Evolutionary conservation across 331 rosid species (phyloP), one percentile per base, ranked within the genome.

Genomic region (Acacia concinna): DNA sequence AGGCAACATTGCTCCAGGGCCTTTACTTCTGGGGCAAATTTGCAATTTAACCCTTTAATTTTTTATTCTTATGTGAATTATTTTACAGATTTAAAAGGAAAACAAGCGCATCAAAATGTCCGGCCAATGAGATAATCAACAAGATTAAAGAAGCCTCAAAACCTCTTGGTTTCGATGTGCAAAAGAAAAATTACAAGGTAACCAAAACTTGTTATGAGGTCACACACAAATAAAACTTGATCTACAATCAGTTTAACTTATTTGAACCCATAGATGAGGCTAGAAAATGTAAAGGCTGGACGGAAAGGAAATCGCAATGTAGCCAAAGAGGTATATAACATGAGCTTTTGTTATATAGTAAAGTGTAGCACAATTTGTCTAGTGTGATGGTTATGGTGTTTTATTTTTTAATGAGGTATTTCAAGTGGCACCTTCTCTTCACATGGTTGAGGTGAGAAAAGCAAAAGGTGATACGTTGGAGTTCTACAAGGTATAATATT

Each of bases 401-500:
- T 43, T 25, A 44, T 12, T 15, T 78, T 71, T 34, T 64, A 44
- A 72, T 79, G 81, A 95, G 99, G 80, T 96, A 69, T 93, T 96
- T 87, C 99, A 96, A 93, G 98, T 96, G 52, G 99, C 98, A 47
- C 99, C 99, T 79, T 93, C 92, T 74, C 92, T 96, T 79, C 99
- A 96, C 87, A 92, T 93, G 97, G 99, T 93, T 38, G 98, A 96
- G 88, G 91, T 96, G 70, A 86, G 99, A 69, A 96, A 93, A 86
- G 97, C 99, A 3, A 96, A 96, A 84, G 99, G 99, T 37, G 99
- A 93, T 87, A 96, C 99, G 3, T 88, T 96, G 90, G 99, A 96
- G 87, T 96, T 96, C 78, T 97, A 93, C 65, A 96, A 93, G 97
- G 99, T 59, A 59, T 91, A 59, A 80, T 52, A 56, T 81, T 57